Evolutionary conservation across 208 protist species (phyloP).

Genomic region (Leishmania aethiopica): DNA sequence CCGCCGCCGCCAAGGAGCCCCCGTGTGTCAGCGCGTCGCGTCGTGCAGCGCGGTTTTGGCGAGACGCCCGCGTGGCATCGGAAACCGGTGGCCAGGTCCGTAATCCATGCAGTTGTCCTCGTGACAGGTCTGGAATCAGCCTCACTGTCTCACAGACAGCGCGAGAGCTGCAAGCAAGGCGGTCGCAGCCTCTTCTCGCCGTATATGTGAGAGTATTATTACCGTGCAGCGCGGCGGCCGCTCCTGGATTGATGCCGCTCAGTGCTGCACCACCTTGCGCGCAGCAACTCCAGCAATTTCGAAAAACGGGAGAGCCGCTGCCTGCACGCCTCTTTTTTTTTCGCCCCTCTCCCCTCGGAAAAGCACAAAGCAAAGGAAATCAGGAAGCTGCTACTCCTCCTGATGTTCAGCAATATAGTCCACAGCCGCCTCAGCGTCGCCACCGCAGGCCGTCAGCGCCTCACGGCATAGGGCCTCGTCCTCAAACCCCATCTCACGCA

Average conservation of each 20-base stretch:
- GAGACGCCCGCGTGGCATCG: background rate
- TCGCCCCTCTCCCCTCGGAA: background rate
- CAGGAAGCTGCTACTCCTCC: background rate
- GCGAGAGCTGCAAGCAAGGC: background rate
- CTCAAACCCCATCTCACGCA: slow-evolving; percentile 84
- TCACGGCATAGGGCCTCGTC: slow-evolving; percentile 62
- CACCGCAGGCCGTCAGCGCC: slow-evolving; percentile 48
- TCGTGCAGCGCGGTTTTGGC: background rate
- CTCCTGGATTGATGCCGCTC: background rate
- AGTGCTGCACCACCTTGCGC: background rate
- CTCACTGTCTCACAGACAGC: background rate
- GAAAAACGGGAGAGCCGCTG: background rate
- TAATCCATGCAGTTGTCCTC: background rate
- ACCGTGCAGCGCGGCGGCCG: background rate
- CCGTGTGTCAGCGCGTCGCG: background rate
- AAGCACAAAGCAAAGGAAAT: background rate
- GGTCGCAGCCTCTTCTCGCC: background rate
- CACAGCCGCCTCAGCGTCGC: slow-evolving; percentile 79
- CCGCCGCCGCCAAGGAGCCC: background rate
- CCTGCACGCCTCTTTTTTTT: background rate
- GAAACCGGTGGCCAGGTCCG: background rate
- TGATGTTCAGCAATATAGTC: slow-evolving; percentile 61
- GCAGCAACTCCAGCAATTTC: background rate
- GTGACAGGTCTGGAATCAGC: background rate
- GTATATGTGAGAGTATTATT: background rate